These are phyloP conservation scores for Akebia trifoliata DNA, from an alignment of 164 flowering plant genomes.

Conservation along the genomic window DNA sequence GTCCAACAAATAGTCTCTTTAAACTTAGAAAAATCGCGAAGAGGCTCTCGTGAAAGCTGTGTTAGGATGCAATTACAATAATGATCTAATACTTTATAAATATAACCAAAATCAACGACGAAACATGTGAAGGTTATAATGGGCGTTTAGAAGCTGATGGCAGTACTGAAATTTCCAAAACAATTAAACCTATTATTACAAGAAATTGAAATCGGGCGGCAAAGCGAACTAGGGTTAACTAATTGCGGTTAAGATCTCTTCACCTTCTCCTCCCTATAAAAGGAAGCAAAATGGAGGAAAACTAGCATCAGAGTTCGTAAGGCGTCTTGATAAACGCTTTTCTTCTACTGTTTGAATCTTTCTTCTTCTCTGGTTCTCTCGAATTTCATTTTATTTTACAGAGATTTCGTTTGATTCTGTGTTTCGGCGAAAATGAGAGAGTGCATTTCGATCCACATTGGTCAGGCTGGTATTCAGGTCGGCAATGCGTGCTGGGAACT, in stretches of 20 bases:
- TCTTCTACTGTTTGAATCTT: background rate
- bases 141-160: too few species aligned
- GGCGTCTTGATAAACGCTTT: conserved; percentile 48
- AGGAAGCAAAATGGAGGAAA: background rate
- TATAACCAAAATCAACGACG: too few species aligned
- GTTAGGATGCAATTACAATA: too few species aligned
- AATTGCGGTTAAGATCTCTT: conserved; percentile 22
- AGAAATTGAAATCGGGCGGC: too few species aligned
- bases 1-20: too few species aligned
- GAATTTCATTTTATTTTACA: background rate
- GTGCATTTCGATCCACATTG: conserved; percentile 59
- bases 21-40: too few species aligned
- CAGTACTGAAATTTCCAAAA: too few species aligned
- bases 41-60: too few species aligned
- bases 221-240: conserved; percentile 27
- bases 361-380: background rate
- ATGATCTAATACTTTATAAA: too few species aligned
- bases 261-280: conserved; percentile 10
- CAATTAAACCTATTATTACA: too few species aligned
- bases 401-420: background rate
- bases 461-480: conserved; percentile 72
- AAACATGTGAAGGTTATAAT: too few species aligned
- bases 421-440: conserved; percentile 42
- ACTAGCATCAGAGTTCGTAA: background rate
- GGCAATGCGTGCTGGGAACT: conserved; percentile 57